Evolutionary conservation across 768 basidiomycete genomes (phyloP).

Genomic region (Lentinus brumalis): DNA sequence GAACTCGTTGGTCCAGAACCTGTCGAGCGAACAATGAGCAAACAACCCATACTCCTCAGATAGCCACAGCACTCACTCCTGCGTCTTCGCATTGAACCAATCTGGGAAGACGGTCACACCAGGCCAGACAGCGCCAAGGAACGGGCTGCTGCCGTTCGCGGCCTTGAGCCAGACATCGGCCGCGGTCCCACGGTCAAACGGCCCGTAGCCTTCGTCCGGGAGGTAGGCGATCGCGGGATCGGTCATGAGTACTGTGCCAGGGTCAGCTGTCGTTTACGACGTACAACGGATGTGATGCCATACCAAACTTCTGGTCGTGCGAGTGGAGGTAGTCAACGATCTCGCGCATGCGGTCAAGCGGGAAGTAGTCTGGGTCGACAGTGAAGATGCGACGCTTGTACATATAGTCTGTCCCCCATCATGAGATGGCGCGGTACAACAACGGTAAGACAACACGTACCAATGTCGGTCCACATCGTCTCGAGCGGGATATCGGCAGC

Average conservation of each 20-base stretch:
- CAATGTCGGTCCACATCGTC: slow-evolving; percentile 82
- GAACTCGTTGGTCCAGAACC: slow-evolving; percentile 69
- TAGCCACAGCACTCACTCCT: slow-evolving; percentile 39
- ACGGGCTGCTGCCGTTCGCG: slow-evolving; percentile 55
- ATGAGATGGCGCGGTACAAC: neutral
- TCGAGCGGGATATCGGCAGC: slow-evolving; percentile 66
- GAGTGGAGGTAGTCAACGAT: slow-evolving; percentile 62
- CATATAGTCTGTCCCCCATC: slow-evolving; percentile 61
- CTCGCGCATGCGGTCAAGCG: slow-evolving; percentile 60
- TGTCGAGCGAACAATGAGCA: slow-evolving; percentile 19
- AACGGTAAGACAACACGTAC: slow-evolving; percentile 28
- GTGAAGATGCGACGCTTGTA: slow-evolving; percentile 68
- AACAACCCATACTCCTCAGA: neutral
- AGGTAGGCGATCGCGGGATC: slow-evolving; percentile 67
- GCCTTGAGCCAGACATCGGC: slow-evolving; percentile 64
- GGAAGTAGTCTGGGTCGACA: slow-evolving; percentile 68
- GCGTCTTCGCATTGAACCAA: slow-evolving; percentile 60
- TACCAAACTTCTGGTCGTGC: slow-evolving; percentile 61
- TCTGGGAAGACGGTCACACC: slow-evolving; percentile 44
- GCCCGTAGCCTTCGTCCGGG: slow-evolving; percentile 47
- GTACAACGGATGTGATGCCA: slow-evolving; percentile 15
- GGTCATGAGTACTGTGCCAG: slow-evolving; percentile 63
- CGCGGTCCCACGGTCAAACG: slow-evolving; percentile 56
- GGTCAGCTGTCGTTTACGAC: neutral
- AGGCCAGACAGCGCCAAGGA: slow-evolving; percentile 64